A percentile compares a stretch with the other conserved stretches of the same genome.
Evolutionary conservation across 2,329 filamentous ascomycete genomes (phyloP).

Genomic region (Calonectria naviculata): DNA sequence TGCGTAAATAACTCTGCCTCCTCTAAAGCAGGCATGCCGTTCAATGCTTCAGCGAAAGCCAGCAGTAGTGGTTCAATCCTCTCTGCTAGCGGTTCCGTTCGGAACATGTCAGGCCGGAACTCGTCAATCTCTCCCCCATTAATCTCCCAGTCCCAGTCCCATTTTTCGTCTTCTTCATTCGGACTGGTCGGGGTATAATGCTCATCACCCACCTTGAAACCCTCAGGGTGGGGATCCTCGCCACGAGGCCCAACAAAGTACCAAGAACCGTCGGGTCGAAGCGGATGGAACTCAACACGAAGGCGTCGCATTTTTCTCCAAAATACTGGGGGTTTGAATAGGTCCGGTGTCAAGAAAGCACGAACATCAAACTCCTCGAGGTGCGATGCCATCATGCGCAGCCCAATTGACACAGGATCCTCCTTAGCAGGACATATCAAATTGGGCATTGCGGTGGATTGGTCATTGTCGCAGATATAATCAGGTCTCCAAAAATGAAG

Average conservation of each 20-base stretch:
- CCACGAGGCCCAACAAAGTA: constrained; percentile 16
- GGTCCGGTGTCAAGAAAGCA: not conserved
- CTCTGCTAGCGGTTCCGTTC: not conserved
- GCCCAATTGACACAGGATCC: constrained; percentile 9
- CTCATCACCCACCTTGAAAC: not conserved
- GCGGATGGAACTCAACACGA: constrained; percentile 7
- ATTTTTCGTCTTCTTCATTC: not conserved
- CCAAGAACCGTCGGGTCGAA: constrained; percentile 3
- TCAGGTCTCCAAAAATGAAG: not conserved
- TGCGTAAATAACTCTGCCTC: constrained; percentile 9
- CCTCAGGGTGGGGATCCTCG: not conserved
- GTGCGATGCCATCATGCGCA: not conserved
- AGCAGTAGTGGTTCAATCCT: not conserved
- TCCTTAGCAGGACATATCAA: constrained; percentile 1
- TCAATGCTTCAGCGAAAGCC: constrained; percentile 4
- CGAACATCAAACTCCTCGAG: constrained; percentile 12
- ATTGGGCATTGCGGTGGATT: constrained; percentile 2
- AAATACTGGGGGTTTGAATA: not conserved
- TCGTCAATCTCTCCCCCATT: not conserved
- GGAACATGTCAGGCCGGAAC: not conserved
- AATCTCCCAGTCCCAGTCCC: not conserved
- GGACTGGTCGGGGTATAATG: not conserved
- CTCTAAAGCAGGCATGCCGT: constrained; percentile 5
- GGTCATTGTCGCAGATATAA: not conserved
- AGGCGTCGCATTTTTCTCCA: constrained; percentile 2